Percentiles rank a stretch among this genome's conserved stretches.
phyloP scores from a whole-genome alignment of 73 alveolate genomes.

The Tetrahymena borealis region DNA sequence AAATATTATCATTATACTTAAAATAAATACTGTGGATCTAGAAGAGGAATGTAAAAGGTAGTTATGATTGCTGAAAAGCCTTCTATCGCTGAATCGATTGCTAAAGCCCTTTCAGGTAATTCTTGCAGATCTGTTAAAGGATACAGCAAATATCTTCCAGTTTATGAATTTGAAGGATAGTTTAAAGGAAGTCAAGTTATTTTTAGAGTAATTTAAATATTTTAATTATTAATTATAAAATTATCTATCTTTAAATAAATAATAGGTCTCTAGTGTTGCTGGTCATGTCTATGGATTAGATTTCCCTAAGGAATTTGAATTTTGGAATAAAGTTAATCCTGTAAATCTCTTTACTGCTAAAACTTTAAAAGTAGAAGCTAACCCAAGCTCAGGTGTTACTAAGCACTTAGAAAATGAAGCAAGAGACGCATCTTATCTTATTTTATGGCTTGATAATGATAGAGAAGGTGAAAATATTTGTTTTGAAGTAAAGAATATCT shows the following conservation, averaged over 20 bases:
- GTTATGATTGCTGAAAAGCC: slow-evolving; percentile 99
- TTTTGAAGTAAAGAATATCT: slow-evolving; percentile 90
- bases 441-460: slow-evolving; percentile 99
- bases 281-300: background rate
- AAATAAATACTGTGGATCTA: background rate
- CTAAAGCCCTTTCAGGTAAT: slow-evolving; percentile 65
- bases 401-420: slow-evolving; percentile 63
- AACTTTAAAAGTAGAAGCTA: slow-evolving; percentile 81
- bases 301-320: background rate
- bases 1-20: background rate
- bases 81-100: slow-evolving; percentile 91
- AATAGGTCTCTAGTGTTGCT: background rate
- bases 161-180: background rate
- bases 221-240: background rate
- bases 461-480: slow-evolving; percentile 99
- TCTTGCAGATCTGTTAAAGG: slow-evolving; percentile 6
- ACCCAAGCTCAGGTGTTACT: slow-evolving; percentile 50
- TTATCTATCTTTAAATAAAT: background rate
- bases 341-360: slow-evolving; percentile 90
- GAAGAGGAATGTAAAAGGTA: slow-evolving; percentile 36
- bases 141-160: background rate
- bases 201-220: background rate
- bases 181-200: background rate
- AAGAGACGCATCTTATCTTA: slow-evolving; percentile 71
- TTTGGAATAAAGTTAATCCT: slow-evolving; percentile 84